phyloP scores from a whole-genome alignment of 2,329 filamentous ascomycete genomes.

The Zasmidium angulare region DNA sequence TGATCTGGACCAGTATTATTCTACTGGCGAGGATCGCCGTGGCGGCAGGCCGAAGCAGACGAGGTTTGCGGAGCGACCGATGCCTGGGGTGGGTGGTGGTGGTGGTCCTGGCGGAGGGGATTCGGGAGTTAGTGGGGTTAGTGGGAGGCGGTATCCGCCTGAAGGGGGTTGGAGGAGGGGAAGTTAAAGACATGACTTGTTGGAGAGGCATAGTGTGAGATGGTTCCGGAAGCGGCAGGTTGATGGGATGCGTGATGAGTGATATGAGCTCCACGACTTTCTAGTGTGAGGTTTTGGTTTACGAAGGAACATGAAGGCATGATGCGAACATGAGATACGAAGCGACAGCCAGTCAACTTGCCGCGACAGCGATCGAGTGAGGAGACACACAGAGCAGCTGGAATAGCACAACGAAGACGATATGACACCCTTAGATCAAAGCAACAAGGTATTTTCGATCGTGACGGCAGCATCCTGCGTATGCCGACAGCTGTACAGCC shows the following conservation, averaged over 20 bases:
- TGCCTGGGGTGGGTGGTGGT: neutral
- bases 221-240: neutral
- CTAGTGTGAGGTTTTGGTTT: too few relatives aligned
- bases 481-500: too few relatives aligned
- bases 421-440: too few relatives aligned
- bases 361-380: too few relatives aligned
- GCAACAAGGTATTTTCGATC: too few relatives aligned
- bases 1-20: conserved; percentile 9
- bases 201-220: neutral
- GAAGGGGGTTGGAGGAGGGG: conserved; percentile 8
- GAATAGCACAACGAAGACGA: too few relatives aligned
- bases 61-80: conserved; percentile 21
- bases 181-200: neutral
- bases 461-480: too few relatives aligned
- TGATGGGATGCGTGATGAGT: neutral
- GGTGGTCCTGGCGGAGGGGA: neutral
- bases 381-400: too few relatives aligned
- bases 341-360: too few relatives aligned
- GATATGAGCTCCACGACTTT: too few relatives aligned
- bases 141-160: conserved; percentile 14
- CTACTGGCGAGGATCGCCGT: neutral
- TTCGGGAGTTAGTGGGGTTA: conserved; percentile 12
- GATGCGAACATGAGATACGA: too few relatives aligned
- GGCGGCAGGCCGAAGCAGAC: conserved; percentile 17
- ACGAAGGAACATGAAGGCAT: too few relatives aligned